Base-by-base conservation (phyloP, 2,329 filamentous ascomycete species). In the Aspergillus tubingensis region DNA sequence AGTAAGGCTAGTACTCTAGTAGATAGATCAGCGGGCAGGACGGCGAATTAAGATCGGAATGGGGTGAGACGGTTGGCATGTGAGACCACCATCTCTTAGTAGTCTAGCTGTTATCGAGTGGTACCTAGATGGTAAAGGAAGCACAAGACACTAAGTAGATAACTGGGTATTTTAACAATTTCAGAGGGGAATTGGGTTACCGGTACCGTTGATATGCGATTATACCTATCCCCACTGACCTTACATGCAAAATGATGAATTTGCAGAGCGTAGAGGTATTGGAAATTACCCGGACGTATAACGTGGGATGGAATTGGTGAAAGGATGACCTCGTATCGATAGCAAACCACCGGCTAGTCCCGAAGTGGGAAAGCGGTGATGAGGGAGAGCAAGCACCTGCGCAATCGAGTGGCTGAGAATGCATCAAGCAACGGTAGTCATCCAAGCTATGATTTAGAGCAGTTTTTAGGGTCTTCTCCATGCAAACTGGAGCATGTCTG, bases 371-470 rank as follows among this genome's bases (percentile, higher is more conserved):
- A 57, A 32, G 61, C 47, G 51, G 32, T 8, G 8, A 25, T 17
- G 3, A 13, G n/a, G 19, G 49, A 53, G 36, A 57, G 32, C 58
- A 61, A 61, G 58, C 62, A 61, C 59, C 56, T 63, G 62, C 62
- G 59, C n/a, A 57, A 62, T 57, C 39, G 62, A 64, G 56, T 62
- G 62, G 62, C 57, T 58, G 43, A 62, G 44, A 60, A 43, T 38
- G 19, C 38, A 49, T 41, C 27, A 43, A 21, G 21, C n/a, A 15
- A 47, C 17, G 15, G 19, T n/a, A 44, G 30, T 53, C 27, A 38
- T 27, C 57, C 38, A 41, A 55, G 57, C 57, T 59, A 30, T 50
- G 6, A 17, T 27, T 49, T 49, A 25, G 21, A 13, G 19, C 21
- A 44, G 41, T 21, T 44, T 44, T 36, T 36, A 36, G 32, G 32